A percentile compares a stretch with the other conserved stretches of the same genome.
Conservation (phyloP, 352 stramenopile genomes). For the Pseudoperonospora humuli region DNA sequence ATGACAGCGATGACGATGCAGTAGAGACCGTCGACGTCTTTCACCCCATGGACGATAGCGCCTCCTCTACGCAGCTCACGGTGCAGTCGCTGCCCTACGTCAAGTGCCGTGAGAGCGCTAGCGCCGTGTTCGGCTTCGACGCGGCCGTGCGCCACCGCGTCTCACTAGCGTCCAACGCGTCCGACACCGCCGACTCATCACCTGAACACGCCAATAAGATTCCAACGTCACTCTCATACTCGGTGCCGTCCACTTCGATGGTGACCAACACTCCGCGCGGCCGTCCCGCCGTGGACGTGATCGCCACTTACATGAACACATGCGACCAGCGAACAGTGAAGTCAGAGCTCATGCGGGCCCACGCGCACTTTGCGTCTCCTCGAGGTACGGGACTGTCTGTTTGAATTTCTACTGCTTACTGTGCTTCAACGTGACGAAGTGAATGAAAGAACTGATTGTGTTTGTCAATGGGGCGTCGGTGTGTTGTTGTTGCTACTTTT, state of each 20-base stretch:
- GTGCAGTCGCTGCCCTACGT: constrained; percentile 69
- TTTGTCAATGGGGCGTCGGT: constrained; percentile 20
- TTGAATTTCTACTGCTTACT: constrained; percentile 15
- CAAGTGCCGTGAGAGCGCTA: constrained; percentile 47
- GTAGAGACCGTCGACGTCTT: constrained; percentile 18
- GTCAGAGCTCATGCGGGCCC: constrained; percentile 65
- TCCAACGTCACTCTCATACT: constrained; percentile 59
- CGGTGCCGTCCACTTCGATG: constrained; percentile 46
- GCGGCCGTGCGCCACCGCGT: constrained; percentile 33
- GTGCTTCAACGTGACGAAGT: constrained; percentile 18
- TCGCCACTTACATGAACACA: constrained; percentile 88
- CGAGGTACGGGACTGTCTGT: constrained; percentile 29
- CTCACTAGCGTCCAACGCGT: constrained; percentile 34
- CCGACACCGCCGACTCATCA: constrained; percentile 28
- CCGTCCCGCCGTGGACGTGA: constrained; percentile 72
- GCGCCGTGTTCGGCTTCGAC: constrained; percentile 51
- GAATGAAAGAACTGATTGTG: constrained; percentile 22
- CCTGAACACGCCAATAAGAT: constrained; percentile 34
- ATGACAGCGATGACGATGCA: constrained; percentile 14
- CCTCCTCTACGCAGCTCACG: constrained; percentile 13
- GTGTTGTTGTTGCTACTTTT: constrained; percentile 7
- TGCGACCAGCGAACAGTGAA: constrained; percentile 68
- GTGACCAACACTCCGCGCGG: constrained; percentile 60
- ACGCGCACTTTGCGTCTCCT: constrained; percentile 68
- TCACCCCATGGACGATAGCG: constrained; percentile 4